Conservation (phyloP, 495 filamentous ascomycete genomes). For the Clavariopsis aquatica region DNA sequence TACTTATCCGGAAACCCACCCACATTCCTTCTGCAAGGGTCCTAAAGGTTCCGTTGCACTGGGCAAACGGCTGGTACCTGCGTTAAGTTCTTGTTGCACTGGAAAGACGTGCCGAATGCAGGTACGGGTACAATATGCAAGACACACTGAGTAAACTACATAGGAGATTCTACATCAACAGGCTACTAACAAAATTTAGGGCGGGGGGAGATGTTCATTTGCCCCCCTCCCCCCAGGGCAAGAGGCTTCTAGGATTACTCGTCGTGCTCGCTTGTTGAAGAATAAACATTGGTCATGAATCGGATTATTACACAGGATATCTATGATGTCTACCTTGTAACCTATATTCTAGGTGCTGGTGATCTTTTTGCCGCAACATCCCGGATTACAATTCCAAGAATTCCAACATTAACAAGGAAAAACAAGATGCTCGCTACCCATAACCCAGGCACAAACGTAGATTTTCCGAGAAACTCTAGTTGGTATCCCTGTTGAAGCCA, state of each 20-base stretch:
- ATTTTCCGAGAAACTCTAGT: constrained; percentile 85
- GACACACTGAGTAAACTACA: too few relatives aligned
- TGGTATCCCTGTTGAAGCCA: constrained; percentile 90
- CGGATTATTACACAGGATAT: not conserved
- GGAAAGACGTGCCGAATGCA: not conserved
- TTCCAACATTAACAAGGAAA: constrained; percentile 83
- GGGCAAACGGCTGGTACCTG: not conserved
- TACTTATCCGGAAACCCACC: not conserved
- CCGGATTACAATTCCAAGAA: constrained; percentile 72
- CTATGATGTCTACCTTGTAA: not conserved
- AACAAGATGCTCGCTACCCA: constrained; percentile 75
- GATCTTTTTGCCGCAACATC: constrained; percentile 56
- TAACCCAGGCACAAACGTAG: constrained; percentile 81
- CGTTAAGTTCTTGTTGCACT: not conserved
- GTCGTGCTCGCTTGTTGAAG: too few relatives aligned
- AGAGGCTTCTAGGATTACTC: too few relatives aligned
- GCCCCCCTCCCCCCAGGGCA: too few relatives aligned
- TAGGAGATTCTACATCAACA: too few relatives aligned
- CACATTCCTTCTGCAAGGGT: not conserved
- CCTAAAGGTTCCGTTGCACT: not conserved
- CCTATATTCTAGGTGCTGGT: not conserved
- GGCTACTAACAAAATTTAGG: too few relatives aligned
- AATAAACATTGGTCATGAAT: not conserved
- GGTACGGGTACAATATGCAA: not conserved
- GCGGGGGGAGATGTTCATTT: too few relatives aligned